Percentiles rank a stretch among this genome's conserved stretches.
phyloP scores from a whole-genome alignment of 345 rosid genomes.

The Hevea brasiliensis region DNA sequence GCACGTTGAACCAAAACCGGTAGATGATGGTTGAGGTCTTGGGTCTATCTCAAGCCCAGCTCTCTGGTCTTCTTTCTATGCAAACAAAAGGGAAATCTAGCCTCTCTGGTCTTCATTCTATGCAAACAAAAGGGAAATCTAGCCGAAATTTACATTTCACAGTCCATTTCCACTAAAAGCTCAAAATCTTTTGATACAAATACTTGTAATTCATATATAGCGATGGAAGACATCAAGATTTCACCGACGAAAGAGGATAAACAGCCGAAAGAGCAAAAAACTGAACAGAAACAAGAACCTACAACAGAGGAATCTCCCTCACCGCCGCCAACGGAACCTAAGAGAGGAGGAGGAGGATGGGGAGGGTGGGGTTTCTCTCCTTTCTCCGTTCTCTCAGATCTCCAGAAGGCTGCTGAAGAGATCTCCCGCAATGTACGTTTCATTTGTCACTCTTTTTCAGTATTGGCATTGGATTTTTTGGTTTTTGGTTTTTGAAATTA shows the following conservation, averaged over 20 bases:
- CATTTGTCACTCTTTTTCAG: background rate
- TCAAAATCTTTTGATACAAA: background rate
- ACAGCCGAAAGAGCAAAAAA: background rate
- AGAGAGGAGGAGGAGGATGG: slow-evolving; percentile 51
- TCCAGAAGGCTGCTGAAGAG: slow-evolving; percentile 94
- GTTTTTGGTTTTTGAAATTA: no score
- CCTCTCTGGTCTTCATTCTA: no score
- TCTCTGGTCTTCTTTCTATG: background rate
- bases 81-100: no score
- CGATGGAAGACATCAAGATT: slow-evolving; percentile 22
- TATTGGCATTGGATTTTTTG: background rate
- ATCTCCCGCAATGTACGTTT: slow-evolving; percentile 77
- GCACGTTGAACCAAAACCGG: background rate
- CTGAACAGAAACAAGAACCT: slow-evolving; percentile 5
- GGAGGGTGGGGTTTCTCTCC: slow-evolving; percentile 93
- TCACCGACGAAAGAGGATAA: background rate
- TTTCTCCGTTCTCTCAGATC: slow-evolving; percentile 78
- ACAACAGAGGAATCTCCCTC: background rate
- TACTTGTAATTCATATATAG: background rate
- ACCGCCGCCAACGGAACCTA: slow-evolving; percentile 14
- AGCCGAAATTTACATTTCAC: background rate
- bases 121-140: no score
- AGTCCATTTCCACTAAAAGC: background rate
- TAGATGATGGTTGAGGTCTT: background rate
- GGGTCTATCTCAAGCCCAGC: slow-evolving; percentile 11